Evolutionary conservation across 768 basidiomycete genomes (phyloP), one percentile per base, ranked within the genome.

Genomic region (Hygrocybe coccinea): DNA sequence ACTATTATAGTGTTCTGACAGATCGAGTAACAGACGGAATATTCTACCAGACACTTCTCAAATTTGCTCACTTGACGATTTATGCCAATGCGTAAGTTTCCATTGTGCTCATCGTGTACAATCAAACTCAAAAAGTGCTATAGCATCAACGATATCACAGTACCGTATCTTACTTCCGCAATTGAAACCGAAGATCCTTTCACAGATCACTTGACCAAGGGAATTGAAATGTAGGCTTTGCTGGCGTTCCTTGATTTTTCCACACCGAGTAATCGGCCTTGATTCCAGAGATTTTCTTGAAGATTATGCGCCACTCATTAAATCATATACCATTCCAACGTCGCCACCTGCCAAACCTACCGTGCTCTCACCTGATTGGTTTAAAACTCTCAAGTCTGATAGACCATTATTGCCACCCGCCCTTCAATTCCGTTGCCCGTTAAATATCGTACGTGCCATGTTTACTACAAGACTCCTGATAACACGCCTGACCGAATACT

Each of bases 91-190:
- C 85, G 82, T 87, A 58, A 62, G 85, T 73, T 10, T 34, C 43
- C 2, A 43, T 48, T 35, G 19, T 15, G 15, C 47, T 19, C 15
- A 12, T 22, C 14, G 38, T 17, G 11, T 11, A 5, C 34, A 19
- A 24, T 19, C 14, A 51, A 29, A 35, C 37, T 54, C 12, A 54
- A 45, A n/a, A 15, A 8, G 15, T 47, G 45, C 21, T 38, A 12
- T 57, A 87, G 85, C 2, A 68, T 90, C 14, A 84, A 86, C 61
- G 92, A 95, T 62, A 55, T 73, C 2, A 91, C 91, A 0, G 92
- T 95, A 2, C 89, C 93, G 1, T 95, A 88, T 63, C 71, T 87
- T 14, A 91, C 89, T 1, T 82, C 88, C 6, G 83, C 84, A 7
- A 86, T 92, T 33, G 86, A 89, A 56, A 67, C 73, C 0, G 69